Base-by-base conservation (phyloP, 2,329 filamentous ascomycete species). In the Exophiala sp. region DNA sequence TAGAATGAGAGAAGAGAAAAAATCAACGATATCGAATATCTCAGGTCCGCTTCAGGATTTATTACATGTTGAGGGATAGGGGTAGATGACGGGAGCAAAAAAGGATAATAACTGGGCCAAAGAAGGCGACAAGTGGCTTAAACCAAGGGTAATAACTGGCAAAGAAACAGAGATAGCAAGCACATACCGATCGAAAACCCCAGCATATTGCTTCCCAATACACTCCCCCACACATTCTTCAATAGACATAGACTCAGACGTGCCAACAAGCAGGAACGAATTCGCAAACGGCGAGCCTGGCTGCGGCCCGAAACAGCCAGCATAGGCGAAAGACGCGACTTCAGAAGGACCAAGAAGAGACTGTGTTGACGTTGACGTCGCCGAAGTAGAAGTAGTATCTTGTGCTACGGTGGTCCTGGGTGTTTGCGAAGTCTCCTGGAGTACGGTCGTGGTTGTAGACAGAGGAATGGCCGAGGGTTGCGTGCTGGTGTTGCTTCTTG, bases 281-380 rank as follows among this genome's bases (percentile, higher is more conserved):
- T 52, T 34, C 10, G 52, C 43, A 24, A 54, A 50, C 3, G 48
- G 32, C 10, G 48, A 19, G 21, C 48, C 38, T n/a, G 40, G 43
- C 7, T 44, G 43, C 2, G 50, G 52, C 29, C 56, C 54, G 10
- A 58, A 35, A 39, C 56, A 58, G 19, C 56, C 54, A 21, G 51
- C 46, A 32, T 55, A 58, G 11, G 37, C 24, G 22, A 58, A 58
- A 13, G 34, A 39, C 24, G 55, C 45, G 18, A 57, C 37, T 41
- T 53, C 27, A 2, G 44, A 34, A 2, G 53, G 53, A 13, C 46
- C 49, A 11, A 47, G 43, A 9, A 47, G 39, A 18, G 43, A 19
- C 2, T 42, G 18, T 11, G 40, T 44, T 9, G 37, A 35, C 23
- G 45, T n/a, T 4, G 50, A 29, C 16, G 41, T 35, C n/a, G 50